These are phyloP conservation scores for Cryptococcus sp. DNA, from an alignment of 1,284 basidiomycete genomes.

Conservation along the genomic window DNA sequence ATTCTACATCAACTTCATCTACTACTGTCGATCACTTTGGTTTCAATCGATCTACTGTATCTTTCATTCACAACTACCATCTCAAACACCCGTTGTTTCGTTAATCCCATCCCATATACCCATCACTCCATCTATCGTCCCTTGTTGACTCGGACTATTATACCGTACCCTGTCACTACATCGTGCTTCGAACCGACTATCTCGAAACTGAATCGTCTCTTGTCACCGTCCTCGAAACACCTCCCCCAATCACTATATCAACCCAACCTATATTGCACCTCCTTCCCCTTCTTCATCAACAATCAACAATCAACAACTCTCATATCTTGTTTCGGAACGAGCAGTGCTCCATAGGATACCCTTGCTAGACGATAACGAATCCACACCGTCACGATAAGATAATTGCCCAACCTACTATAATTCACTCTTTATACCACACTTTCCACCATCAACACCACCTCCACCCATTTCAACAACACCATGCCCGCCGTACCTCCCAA, in stretches of 20 bases:
- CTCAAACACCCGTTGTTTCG: too few relatives aligned
- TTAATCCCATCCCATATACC: too few relatives aligned
- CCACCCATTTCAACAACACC: neutral
- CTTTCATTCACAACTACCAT: too few relatives aligned
- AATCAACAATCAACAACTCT: neutral
- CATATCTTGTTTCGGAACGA: constrained; percentile 2
- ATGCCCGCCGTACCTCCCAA: constrained; percentile 41
- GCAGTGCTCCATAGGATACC: constrained; percentile 11
- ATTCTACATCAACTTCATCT: too few relatives aligned
- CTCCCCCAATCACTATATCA: neutral
- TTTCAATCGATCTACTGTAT: too few relatives aligned
- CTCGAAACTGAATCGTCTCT: too few relatives aligned
- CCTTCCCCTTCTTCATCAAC: neutral
- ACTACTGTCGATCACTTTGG: too few relatives aligned
- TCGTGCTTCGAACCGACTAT: too few relatives aligned
- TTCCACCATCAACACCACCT: neutral
- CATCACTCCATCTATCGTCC: too few relatives aligned
- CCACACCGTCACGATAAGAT: neutral
- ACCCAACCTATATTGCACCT: neutral
- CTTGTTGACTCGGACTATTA: too few relatives aligned
- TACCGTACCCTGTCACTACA: too few relatives aligned
- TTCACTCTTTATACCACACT: neutral
- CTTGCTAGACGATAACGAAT: neutral
- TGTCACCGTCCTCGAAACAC: neutral
- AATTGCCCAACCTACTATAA: neutral